These are phyloP conservation scores for Leccinum ochraceum DNA, from an alignment of 768 basidiomycete genomes.

Conservation along the genomic window DNA sequence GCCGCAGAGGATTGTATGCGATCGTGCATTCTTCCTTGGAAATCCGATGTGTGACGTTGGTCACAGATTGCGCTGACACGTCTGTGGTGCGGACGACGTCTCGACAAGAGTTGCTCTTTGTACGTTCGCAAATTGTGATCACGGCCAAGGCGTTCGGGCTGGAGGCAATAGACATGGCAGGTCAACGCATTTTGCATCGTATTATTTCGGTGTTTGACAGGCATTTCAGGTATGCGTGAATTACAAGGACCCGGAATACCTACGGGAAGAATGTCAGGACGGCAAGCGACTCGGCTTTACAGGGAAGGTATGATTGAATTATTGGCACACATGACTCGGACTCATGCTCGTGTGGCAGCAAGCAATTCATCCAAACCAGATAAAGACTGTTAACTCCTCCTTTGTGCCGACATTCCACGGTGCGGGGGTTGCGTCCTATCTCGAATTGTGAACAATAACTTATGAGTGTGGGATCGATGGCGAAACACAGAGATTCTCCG, in stretches of 20 bases:
- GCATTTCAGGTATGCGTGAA: slow-evolving; percentile 75
- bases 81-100: slow-evolving; percentile 75
- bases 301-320: slow-evolving; percentile 66
- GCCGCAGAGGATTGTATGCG: slow-evolving; percentile 89
- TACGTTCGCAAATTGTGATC: slow-evolving; percentile 79
- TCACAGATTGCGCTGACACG: slow-evolving; percentile 87
- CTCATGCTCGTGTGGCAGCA: slow-evolving; percentile 51
- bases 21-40: slow-evolving; percentile 1
- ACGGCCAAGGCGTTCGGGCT: slow-evolving; percentile 83
- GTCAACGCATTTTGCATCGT: background rate
- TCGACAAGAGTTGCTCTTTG: slow-evolving; percentile 76
- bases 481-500: slow-evolving; percentile 64
- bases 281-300: slow-evolving; percentile 83
- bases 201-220: slow-evolving; percentile 4
- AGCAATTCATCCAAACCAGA: slow-evolving; percentile 91
- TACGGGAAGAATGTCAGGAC: slow-evolving; percentile 76
- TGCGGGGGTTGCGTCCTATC: slow-evolving; percentile 26
- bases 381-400: slow-evolving; percentile 71
- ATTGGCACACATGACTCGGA: slow-evolving; percentile 1
- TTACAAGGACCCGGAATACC: slow-evolving; percentile 68
- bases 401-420: slow-evolving; percentile 78
- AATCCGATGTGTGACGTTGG: slow-evolving; percentile 3
- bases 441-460: background rate
- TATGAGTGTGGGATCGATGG: background rate
- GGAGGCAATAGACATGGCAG: slow-evolving; percentile 91